Percentiles rank a stretch among this genome's conserved stretches.
These are phyloP conservation scores for Nitzschia palea DNA, from an alignment of 108 stramenopile species.

Conservation along the genomic window DNA sequence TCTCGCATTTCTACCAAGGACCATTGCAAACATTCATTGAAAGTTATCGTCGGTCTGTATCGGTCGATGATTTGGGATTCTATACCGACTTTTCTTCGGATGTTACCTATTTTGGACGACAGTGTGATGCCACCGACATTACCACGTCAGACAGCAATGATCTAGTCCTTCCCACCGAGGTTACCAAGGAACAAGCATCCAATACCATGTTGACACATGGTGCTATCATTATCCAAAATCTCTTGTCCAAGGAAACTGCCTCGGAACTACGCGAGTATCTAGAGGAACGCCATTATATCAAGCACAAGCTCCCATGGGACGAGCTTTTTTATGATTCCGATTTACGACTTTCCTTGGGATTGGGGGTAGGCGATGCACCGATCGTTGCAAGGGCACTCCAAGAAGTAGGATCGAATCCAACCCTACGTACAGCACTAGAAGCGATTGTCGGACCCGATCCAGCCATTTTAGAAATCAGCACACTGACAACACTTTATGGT, in stretches of 20 bases:
- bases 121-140: constrained; percentile 33
- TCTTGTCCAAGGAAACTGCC: constrained; percentile 20
- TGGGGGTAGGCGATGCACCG: constrained; percentile 35
- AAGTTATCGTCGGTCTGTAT: background rate
- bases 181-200: constrained; percentile 6
- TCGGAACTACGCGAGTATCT: constrained; percentile 26
- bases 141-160: constrained; percentile 20
- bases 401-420: constrained; percentile 32
- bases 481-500: constrained; percentile 38
- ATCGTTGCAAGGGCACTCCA: constrained; percentile 32
- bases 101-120: constrained; percentile 43
- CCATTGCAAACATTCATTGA: constrained; percentile 12
- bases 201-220: constrained; percentile 49
- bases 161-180: constrained; percentile 12
- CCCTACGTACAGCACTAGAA: constrained; percentile 19
- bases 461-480: constrained; percentile 41
- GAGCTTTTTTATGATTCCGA: constrained; percentile 32
- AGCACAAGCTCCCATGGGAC: constrained; percentile 23
- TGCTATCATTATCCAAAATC: constrained; percentile 22
- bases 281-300: constrained; percentile 19
- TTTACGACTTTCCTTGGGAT: constrained; percentile 21
- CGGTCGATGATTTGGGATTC: background rate
- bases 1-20: background rate
- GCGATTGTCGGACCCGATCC: constrained; percentile 42
- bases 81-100: constrained; percentile 23